Evolutionary conservation across 345 rosid species (phyloP).

Genomic region (Citrus reticulata): DNA sequence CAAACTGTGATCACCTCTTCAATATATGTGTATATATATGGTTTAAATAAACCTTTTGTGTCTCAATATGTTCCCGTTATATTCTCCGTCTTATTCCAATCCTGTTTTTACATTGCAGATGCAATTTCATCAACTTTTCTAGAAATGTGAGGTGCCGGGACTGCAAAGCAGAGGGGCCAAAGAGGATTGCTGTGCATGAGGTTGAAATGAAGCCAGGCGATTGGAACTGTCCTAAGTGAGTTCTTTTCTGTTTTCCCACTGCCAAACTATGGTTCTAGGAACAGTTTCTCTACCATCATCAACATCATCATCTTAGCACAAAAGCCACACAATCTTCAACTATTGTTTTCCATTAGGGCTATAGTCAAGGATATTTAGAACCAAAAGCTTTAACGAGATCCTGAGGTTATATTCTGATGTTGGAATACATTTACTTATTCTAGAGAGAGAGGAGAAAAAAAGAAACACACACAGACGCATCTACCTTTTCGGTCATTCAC

Average conservation of each 20-base stretch:
- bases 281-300: background rate
- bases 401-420: background rate
- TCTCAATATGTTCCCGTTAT: background rate
- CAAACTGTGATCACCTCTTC: background rate
- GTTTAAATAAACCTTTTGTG: background rate
- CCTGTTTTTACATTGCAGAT: slow-evolving; percentile 35
- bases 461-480: no score
- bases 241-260: background rate
- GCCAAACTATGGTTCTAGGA: background rate
- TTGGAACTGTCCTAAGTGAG: slow-evolving; percentile 75
- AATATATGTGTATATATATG: background rate
- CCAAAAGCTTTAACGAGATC: background rate
- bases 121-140: slow-evolving; percentile 62
- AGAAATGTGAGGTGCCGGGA: slow-evolving; percentile 57
- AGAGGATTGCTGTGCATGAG: slow-evolving; percentile 26
- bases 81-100: slow-evolving; percentile 6
- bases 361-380: background rate
- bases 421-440: background rate
- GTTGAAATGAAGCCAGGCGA: slow-evolving; percentile 75
- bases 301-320: background rate
- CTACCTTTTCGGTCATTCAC: background rate
- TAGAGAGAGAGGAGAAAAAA: background rate
- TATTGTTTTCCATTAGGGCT: background rate
- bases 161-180: slow-evolving; percentile 67
- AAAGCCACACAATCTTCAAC: background rate